phyloP scores from a whole-genome alignment of 2,329 filamentous ascomycete species.

The Dactylellina leptospora region DNA sequence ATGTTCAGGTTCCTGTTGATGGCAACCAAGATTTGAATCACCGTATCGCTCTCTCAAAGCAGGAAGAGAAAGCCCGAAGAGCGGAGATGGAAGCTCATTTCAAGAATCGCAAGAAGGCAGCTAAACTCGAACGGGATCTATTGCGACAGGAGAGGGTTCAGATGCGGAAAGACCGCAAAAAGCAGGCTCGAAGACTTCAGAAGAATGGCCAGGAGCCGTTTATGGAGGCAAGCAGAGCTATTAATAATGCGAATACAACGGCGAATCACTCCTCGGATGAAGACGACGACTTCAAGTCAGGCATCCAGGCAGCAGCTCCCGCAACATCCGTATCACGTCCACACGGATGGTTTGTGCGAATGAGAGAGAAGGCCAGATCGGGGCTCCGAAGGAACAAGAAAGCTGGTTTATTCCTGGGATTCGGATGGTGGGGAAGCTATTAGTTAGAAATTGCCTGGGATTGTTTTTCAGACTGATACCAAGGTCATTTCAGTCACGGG shows the following conservation, averaged over 20 bases:
- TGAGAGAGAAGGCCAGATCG: conserved; percentile 1
- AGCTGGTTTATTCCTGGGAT: conserved; percentile 20
- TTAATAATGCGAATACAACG: too few species aligned
- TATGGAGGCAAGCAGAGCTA: too few species aligned
- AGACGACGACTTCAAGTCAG: too few species aligned
- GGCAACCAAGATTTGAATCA: not conserved
- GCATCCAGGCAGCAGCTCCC: too few species aligned
- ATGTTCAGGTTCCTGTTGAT: too few species aligned
- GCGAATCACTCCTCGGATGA: too few species aligned
- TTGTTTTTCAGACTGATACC: not conserved
- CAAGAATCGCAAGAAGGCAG: conserved; percentile 21
- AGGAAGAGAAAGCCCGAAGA: conserved; percentile 18
- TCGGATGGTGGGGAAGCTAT: conserved; percentile 35
- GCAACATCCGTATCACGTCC: too few species aligned
- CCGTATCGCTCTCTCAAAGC: conserved; percentile 11
- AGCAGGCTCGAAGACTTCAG: not conserved
- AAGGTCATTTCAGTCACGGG: too few species aligned
- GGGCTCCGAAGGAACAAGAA: conserved; percentile 15
- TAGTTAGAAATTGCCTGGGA: not conserved
- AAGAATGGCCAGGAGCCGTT: not conserved
- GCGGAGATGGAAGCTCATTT: conserved; percentile 25
- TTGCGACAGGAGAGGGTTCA: conserved; percentile 11
- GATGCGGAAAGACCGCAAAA: conserved; percentile 8
- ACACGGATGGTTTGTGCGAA: not conserved
- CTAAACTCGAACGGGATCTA: conserved; percentile 3